phyloP scores from a whole-genome alignment of 192 early-diverging fungal species.

The Coemansia sp. region DNA sequence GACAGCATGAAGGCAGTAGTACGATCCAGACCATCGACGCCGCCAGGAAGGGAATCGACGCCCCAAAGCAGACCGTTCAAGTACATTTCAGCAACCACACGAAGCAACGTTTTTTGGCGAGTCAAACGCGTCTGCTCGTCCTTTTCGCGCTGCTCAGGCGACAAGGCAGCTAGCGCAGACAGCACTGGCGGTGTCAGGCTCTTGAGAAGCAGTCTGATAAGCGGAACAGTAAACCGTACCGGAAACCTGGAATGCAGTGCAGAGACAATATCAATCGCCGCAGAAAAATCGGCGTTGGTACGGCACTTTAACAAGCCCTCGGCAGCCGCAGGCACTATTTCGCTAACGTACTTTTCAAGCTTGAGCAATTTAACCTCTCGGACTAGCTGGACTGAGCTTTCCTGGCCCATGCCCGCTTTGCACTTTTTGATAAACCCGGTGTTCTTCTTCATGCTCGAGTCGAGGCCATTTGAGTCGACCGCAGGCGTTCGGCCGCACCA shows the following conservation, averaged over 20 bases:
- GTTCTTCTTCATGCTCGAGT: constrained; percentile 98
- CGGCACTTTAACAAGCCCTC: constrained; percentile 75
- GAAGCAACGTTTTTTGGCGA: constrained; percentile 65
- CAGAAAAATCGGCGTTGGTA: constrained; percentile 69
- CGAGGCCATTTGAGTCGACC: constrained; percentile 55
- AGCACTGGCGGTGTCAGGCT: constrained; percentile 61
- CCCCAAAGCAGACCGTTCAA: constrained; percentile 69
- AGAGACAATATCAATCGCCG: constrained; percentile 77
- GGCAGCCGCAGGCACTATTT: constrained; percentile 79
- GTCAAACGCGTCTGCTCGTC: constrained; percentile 73
- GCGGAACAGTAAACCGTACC: constrained; percentile 67
- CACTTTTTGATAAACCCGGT: constrained; percentile 93
- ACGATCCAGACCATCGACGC: constrained; percentile 33
- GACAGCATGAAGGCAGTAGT: constrained; percentile 33
- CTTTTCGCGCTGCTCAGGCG: constrained; percentile 80
- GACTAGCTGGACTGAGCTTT: constrained; percentile 65
- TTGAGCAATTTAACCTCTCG: constrained; percentile 81
- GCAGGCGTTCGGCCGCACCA: constrained; percentile 28
- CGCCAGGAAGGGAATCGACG: constrained; percentile 34
- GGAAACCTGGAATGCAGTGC: constrained; percentile 90
- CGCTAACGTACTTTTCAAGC: constrained; percentile 96
- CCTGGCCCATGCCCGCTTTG: constrained; percentile 68
- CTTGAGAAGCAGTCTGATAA: constrained; percentile 67
- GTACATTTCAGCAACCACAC: constrained; percentile 81
- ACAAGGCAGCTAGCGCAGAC: constrained; percentile 60